Evolutionary conservation across 768 basidiomycete species (phyloP), one percentile per base, ranked within the genome.

Genomic region (Cystofilobasidium ferigula): DNA sequence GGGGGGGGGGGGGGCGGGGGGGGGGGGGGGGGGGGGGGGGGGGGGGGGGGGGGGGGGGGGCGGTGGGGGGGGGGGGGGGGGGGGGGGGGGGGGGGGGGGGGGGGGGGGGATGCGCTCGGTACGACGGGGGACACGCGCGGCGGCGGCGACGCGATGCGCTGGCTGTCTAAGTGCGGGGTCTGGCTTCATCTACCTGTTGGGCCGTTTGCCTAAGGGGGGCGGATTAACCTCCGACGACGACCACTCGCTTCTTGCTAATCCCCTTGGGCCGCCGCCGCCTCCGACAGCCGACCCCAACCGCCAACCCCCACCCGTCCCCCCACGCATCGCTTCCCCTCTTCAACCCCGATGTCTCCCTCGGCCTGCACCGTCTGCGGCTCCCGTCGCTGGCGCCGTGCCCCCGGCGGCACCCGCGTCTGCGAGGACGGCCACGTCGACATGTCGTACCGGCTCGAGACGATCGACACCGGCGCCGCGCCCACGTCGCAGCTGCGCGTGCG

Each of bases 331-430:
- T 20, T 10, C 10, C 40, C 40, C 40, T 42, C 40, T 42, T 10
- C 28, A 6, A 16, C 6, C 51, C 30, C 26, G 14, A 16, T 20
- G 1, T 20, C 30, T 32, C 26, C 28, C 51, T 32, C 30, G 9
- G 12, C 57, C 13, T 58, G 57, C 36, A 9, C 57, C 13, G 24
- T 16, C 35, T 95, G 92, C 73, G 84, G 87, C 12, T 92, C 90
- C 28, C 83, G 82, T 58, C 83, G 86, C 74, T 95, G 90, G 90
- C 84, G 88, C 71, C 92, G 89, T 72, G 88, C 90, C 67, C 83
- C 84, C 14, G 81, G 85, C 40, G 92, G 92, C 0, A 79, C 86
- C 48, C 82, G 92, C 48, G 85, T 86, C 1, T 95, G 92, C 75
- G 87, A 85, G 70, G 92, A 95, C 73, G 92, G 92, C 13, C 92